Percentiles rank a stretch among this genome's conserved stretches.
Conservation (phyloP, 2,329 filamentous ascomycete genomes). For the Sporothrix dimorphospora region DNA sequence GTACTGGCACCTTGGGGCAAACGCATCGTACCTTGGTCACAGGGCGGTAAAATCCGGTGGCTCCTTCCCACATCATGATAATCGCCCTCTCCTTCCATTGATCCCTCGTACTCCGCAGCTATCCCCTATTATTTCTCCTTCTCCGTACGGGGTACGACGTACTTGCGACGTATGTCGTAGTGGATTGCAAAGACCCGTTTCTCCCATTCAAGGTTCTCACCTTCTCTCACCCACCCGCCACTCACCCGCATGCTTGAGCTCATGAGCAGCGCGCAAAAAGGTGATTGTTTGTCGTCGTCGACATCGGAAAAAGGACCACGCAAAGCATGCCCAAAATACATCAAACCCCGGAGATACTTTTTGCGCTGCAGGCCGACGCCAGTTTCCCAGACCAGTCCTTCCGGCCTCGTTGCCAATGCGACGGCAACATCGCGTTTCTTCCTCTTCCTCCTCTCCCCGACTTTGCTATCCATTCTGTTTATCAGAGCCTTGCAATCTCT, state of each 20-base stretch:
- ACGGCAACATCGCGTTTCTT: neutral
- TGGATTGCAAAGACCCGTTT: too few relatives aligned
- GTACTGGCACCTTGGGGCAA: neutral
- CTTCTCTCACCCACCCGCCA: neutral
- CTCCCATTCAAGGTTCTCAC: neutral
- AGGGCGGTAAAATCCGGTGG: neutral
- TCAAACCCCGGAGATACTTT: neutral
- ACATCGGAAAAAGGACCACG: neutral
- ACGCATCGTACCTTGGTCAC: neutral
- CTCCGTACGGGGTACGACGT: too few relatives aligned
- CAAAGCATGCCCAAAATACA: neutral
- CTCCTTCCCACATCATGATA: constrained; percentile 11
- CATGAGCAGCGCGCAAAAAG: neutral
- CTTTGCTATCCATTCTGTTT: neutral
- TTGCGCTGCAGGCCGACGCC: neutral
- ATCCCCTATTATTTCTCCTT: neutral
- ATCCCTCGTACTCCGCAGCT: neutral
- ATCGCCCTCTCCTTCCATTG: neutral
- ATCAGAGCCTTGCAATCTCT: neutral
- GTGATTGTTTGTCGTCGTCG: too few relatives aligned
- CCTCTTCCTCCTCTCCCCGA: neutral
- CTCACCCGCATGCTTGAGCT: neutral
- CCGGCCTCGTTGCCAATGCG: neutral
- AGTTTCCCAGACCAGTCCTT: neutral
- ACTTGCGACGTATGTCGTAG: too few relatives aligned